Percentiles rank a stretch among this genome's conserved stretches.
Evolutionary conservation across 2,329 filamentous ascomycete species (phyloP).

Genomic region (Lasiodiplodia hormozganensis): DNA sequence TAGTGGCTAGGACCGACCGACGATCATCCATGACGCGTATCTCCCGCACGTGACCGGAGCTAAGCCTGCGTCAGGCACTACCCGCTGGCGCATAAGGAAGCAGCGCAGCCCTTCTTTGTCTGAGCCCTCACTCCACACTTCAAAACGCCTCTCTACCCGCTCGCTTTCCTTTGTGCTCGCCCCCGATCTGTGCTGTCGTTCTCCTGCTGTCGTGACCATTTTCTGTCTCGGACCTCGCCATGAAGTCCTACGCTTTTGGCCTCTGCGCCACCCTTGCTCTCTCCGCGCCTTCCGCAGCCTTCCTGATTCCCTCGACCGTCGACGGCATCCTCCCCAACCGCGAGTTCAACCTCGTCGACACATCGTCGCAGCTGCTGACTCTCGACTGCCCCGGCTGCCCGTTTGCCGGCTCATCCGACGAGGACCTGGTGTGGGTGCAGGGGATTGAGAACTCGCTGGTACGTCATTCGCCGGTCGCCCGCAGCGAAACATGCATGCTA

Average conservation of each 20-base stretch:
- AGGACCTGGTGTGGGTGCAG: conserved; percentile 39
- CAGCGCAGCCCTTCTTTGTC: conserved; percentile 5
- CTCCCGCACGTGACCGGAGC: conserved; percentile 18
- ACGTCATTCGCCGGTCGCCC: conserved; percentile 31
- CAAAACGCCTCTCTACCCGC: conserved; percentile 4
- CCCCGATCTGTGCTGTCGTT: conserved; percentile 28
- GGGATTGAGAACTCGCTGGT: conserved; percentile 45
- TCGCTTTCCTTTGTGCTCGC: conserved; percentile 30
- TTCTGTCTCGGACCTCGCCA: conserved; percentile 32
- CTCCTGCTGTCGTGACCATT: conserved; percentile 25
- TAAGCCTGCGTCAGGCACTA: conserved; percentile 11
- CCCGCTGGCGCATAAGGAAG: conserved; percentile 20
- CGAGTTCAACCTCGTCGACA: conserved; percentile 36
- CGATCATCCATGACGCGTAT: conserved; percentile 25
- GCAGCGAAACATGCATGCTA: conserved; percentile 32
- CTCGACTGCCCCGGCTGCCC: conserved; percentile 46
- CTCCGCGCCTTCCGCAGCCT: conserved; percentile 34
- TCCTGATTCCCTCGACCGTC: conserved; percentile 28
- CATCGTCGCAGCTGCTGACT: conserved; percentile 41
- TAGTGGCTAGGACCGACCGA: background rate
- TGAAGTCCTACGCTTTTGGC: conserved; percentile 43
- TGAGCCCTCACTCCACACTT: conserved; percentile 20
- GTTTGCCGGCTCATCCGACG: conserved; percentile 28
- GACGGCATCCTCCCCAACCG: conserved; percentile 39
- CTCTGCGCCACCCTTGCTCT: conserved; percentile 45